Evolutionary conservation across 768 basidiomycete genomes (phyloP), one percentile per base, ranked within the genome.

Genomic region (Suillus occidentalis): DNA sequence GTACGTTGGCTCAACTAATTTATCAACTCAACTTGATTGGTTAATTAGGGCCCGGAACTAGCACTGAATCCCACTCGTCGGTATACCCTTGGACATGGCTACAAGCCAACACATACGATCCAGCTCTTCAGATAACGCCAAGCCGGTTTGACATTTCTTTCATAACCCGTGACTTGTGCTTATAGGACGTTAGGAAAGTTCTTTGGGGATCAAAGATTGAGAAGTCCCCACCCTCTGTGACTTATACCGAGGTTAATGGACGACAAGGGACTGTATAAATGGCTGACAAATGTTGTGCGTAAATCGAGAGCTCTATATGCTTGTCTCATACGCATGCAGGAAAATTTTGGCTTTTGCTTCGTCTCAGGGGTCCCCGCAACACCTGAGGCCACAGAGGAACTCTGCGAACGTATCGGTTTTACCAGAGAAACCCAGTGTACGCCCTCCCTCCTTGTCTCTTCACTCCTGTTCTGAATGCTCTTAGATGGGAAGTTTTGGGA

Each of bases 401-500:
- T 98, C 1, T 82, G 87, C 13, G 75, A 84, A 63, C 85, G 90
- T 40, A 94, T 99, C 65, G 90, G 87, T 4, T 93, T 92, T 71
- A 95, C 97, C 64, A 86, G 96, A 52, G 89, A 97, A 76, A 98
- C 97, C 0, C 88, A 90, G 60, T 89, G 87, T 84, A 62, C 65
- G 80, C 64, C 25, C 39, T 28, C 57, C 16, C 6, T 28, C 69
- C 66, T 63, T 57, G 3, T 5, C 40, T n/a, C 2, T 6, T 14
- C 13, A 16, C 67, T 65, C 66, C 65, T 20, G 13, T 28, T 58
- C 59, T 66, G 82, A 84, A 72, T 83, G 82, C 80, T 25, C 22
- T 76, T 72, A 95, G 94, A 99, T 71, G 97, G 96, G 40, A 89
- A 87, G 64, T 96, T 98, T 77, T 99, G 97, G 96, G 94, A 98